These are phyloP conservation scores for Fusarium sp. DNA, from an alignment of 2,329 filamentous ascomycete species.

Conservation along the genomic window DNA sequence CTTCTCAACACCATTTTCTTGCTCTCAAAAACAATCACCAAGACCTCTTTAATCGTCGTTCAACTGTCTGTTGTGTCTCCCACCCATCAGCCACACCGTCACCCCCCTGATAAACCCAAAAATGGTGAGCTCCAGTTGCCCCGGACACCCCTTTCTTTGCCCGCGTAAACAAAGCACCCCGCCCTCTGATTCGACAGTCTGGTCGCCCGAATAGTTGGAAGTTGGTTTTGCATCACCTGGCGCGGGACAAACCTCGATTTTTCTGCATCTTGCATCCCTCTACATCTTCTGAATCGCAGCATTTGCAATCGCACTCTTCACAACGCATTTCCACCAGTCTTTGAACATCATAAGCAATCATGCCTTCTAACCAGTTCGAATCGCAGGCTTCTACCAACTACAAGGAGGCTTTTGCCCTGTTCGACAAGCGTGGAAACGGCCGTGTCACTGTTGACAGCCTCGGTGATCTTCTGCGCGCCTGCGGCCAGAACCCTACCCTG, in stretches of 20 bases:
- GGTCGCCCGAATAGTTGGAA: conserved; percentile 38
- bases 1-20: conserved; percentile 44
- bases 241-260: conserved; percentile 33
- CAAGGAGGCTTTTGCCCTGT: conserved; percentile 99
- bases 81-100: conserved; percentile 36
- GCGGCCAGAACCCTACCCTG: conserved; percentile 97
- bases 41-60: conserved; percentile 11
- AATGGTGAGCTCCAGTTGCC: conserved; percentile 58
- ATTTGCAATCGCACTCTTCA: conserved; percentile 35
- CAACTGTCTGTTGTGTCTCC: conserved; percentile 22
- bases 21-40: conserved; percentile 23
- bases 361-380: conserved; percentile 69
- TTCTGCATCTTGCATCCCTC: conserved; percentile 28
- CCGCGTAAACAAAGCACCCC: conserved; percentile 56
- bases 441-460: conserved; percentile 89
- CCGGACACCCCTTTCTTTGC: conserved; percentile 49
- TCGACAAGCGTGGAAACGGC: conserved; percentile 98
- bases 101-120: conserved; percentile 44
- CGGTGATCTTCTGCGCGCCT: conserved; percentile 94
- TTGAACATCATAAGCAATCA: conserved; percentile 49
- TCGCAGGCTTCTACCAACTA: conserved; percentile 91
- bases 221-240: conserved; percentile 47
- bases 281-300: conserved; percentile 31
- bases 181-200: conserved; percentile 55
- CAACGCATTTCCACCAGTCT: conserved; percentile 18